Evolutionary conservation across 805 yeast genomes (phyloP), one percentile per base, ranked within the genome.

Genomic region (Lipomyces starkeyi): DNA sequence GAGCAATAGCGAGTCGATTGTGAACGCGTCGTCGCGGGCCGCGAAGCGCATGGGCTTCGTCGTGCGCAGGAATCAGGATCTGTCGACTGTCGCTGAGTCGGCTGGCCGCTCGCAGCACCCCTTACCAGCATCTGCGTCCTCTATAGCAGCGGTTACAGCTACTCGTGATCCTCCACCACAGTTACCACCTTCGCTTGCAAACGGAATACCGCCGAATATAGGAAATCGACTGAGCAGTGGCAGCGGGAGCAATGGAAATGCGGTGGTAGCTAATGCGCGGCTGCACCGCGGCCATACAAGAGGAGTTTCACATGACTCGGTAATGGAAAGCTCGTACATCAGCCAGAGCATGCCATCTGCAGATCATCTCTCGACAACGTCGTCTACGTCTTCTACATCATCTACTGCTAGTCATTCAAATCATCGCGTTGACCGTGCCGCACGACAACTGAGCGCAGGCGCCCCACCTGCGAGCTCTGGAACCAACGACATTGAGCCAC

Each of bases 31-130:
- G 29, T 32, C 64, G 27, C 71, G 62, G 37, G 66, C 74, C 17
- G 65, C 69, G 11, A 73, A 73, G 67, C 71, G 75, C 9, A 73
- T 73, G 75, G 75, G 75, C n/a, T 62, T 73, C 37, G 73, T 73
- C 34, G 72, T 66, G 47, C 69, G 71, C 27, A 64, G 61, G 32
- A 49, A 55, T 27, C 59, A 57, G 47, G 74, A 72, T 47, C 70
- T 72, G n/a, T 59, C 67, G 32, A 59, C 70, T 32, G 72, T 66
- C 20, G 37, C 64, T 13, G 70, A 63, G 56, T 34, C 61, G 22
- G 58, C 13, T 27, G 35, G 37, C 14, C 17, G 29, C 22, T 43
- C 49, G 11, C 49, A 17, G 9, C 49, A n/a, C 22, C 14, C 11
- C 49, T 43, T 43, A 6, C 20, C 49, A 3, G 22, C 49, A 8